phyloP scores from a whole-genome alignment of 2,329 filamentous ascomycete genomes.

The Fusarium brevicatenulatum region DNA sequence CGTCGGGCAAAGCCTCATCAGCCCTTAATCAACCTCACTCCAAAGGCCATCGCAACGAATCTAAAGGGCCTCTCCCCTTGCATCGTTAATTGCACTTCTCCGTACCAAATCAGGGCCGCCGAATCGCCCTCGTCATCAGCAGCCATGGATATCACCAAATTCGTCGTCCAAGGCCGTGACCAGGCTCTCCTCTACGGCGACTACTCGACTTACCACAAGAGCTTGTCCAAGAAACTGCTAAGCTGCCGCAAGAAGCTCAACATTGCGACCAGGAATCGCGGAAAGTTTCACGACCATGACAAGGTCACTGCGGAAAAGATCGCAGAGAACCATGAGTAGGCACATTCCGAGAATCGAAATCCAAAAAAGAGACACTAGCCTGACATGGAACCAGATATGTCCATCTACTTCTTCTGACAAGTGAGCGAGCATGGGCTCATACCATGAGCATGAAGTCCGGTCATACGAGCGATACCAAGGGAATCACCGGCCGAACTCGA shows the following conservation, averaged over 20 bases:
- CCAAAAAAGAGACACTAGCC: conserved; percentile 14
- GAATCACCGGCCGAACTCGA: conserved; percentile 80
- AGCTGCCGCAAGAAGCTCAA: conserved; percentile 87
- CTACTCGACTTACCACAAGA: conserved; percentile 84
- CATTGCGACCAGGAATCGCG: conserved; percentile 83
- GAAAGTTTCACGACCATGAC: conserved; percentile 81
- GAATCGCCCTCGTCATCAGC: neutral
- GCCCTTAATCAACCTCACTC: conserved; percentile 26
- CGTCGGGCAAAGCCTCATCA: conserved; percentile 40
- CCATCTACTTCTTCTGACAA: conserved; percentile 81
- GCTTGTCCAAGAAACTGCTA: conserved; percentile 82
- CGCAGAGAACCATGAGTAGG: conserved; percentile 78
- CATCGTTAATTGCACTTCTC: neutral
- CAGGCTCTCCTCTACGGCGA: conserved; percentile 88
- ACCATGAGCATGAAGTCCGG: conserved; percentile 93
- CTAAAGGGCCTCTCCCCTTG: neutral
- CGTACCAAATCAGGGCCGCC: neutral
- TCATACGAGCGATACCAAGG: conserved; percentile 82
- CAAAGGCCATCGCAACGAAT: conserved; percentile 11
- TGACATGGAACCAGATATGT: conserved; percentile 67
- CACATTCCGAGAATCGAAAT: neutral
- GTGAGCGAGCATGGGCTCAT: conserved; percentile 94
- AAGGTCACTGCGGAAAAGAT: conserved; percentile 80
- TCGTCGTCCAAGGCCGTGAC: conserved; percentile 81
- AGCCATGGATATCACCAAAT: conserved; percentile 89